These are phyloP conservation scores for Cutaneotrichosporon dermatis DNA, from an alignment of 1,284 basidiomycete genomes.

Conservation along the genomic window DNA sequence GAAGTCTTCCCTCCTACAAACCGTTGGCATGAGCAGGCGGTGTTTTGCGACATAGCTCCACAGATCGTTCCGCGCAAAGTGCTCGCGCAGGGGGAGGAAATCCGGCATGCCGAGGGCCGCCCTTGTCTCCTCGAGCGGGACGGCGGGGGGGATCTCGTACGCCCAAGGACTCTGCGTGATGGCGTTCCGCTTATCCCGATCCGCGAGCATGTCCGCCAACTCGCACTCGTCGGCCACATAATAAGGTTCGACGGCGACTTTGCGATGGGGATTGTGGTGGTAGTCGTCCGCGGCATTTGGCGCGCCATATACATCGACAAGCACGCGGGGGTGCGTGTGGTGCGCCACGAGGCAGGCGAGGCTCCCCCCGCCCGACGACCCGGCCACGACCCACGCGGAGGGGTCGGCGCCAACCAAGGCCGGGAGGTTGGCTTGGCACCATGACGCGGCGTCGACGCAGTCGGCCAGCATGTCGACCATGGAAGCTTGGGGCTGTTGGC, in stretches of 20 bases:
- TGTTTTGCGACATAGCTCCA: slow-evolving; percentile 10
- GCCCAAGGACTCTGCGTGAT: slow-evolving; percentile 12
- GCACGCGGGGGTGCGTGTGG: not conserved
- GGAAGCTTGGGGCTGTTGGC: slow-evolving; percentile 28
- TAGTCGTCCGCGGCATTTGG: slow-evolving; percentile 7
- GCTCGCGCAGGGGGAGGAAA: not conserved
- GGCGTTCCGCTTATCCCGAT: slow-evolving; percentile 1
- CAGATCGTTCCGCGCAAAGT: slow-evolving; percentile 8
- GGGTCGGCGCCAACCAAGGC: slow-evolving; percentile 17
- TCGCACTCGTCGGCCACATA: slow-evolving; percentile 6
- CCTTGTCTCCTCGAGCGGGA: slow-evolving; percentile 5
- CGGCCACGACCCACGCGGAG: slow-evolving; percentile 24
- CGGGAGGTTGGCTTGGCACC: slow-evolving; percentile 16
- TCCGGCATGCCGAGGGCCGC: slow-evolving; percentile 9
- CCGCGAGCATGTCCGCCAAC: not conserved
- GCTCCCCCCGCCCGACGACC: slow-evolving; percentile 13
- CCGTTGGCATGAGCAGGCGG: slow-evolving; percentile 7
- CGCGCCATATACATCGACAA: slow-evolving; percentile 14
- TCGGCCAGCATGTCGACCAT: slow-evolving; percentile 28
- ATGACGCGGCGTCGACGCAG: slow-evolving; percentile 19
- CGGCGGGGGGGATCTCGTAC: slow-evolving; percentile 13
- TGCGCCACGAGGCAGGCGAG: slow-evolving; percentile 2
- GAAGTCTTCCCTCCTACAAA: slow-evolving; percentile 19
- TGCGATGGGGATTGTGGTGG: slow-evolving; percentile 1
- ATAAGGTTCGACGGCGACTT: not conserved